Evolutionary conservation across 768 basidiomycete genomes (phyloP), one percentile per base, ranked within the genome.

Genomic region (Lanmaoa rubissima): DNA sequence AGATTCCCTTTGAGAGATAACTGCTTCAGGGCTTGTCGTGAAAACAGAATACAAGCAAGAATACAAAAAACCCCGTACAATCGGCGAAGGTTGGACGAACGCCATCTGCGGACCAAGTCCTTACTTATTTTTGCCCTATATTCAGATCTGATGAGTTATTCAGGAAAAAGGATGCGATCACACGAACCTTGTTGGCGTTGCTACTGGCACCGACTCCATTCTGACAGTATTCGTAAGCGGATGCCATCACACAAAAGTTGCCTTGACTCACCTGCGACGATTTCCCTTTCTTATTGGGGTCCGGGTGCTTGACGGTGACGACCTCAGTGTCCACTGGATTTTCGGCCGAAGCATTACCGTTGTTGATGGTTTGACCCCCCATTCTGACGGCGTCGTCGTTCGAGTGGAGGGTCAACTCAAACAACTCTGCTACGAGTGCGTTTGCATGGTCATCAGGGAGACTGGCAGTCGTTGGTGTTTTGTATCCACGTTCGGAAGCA

Each of bases 361-460:
- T 54, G 44, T 51, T 51, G 12, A 2, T 7, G 35, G 19, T 21
- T 58, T 69, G 64, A 28, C 58, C 56, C 19, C 34, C 55, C 19
- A 19, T 3, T 14, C 42, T 10, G 44, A 51, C 57, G 39, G n/a
- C 31, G n/a, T 32, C 49, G 5, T 51, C 55, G 51, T 57, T 47
- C 9, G 50, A 44, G 2, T 28, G 57, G 5, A 17, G 40, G 50
- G 60, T 32, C 55, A 74, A 58, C 0, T 64, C 65, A 58, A 78
- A 78, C 42, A 74, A 61, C 8, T 72, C 65, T 8, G 58, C 63
- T 8, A 78, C 64, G 26, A 79, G 67, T 0, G 40, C 43, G 5
- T 57, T 56, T 24, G 76, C 52, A 5, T 66, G 54, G 0, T 66
- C 70, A 13, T 71, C 68, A 0, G 66, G 65, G 0, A 69, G 61